Evolutionary conservation across 441 rosid species (phyloP).

Genomic region (Eruca vesicaria): DNA sequence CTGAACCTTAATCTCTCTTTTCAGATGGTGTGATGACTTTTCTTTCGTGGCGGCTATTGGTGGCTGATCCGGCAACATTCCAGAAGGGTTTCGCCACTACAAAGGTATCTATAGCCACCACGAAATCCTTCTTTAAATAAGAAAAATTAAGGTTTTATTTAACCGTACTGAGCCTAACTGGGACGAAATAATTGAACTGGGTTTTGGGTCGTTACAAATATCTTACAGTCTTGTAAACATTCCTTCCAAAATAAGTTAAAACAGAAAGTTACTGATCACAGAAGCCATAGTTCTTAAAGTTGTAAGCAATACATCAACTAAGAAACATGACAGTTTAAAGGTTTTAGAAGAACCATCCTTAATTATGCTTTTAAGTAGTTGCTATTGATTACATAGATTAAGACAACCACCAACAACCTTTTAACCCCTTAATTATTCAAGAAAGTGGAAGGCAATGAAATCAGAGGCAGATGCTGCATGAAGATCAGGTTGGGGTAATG

Average conservation of each 20-base stretch:
- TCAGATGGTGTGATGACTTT: too few species aligned
- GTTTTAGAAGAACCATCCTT: constrained; percentile 14
- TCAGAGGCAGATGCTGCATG: constrained; percentile 43
- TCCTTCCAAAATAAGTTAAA: not conserved
- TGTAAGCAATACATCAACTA: constrained; percentile 9
- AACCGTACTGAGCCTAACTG: too few species aligned
- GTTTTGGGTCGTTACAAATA: too few species aligned
- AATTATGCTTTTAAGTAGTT: constrained; percentile 8
- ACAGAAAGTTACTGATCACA: constrained; percentile 25
- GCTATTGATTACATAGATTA: constrained; percentile 2
- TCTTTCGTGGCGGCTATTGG: too few species aligned
- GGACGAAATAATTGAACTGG: too few species aligned
- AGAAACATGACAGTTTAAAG: constrained; percentile 18
- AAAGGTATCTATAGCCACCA: too few species aligned
- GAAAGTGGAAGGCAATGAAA: constrained; percentile 54
- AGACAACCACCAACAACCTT: not conserved
- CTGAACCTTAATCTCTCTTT: too few species aligned
- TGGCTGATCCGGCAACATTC: too few species aligned
- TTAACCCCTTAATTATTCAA: constrained; percentile 32
- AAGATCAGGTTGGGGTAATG: constrained; percentile 35
- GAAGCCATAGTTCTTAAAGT: not conserved
- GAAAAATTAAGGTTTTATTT: too few species aligned
- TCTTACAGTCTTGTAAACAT: not conserved
- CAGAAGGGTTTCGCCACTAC: too few species aligned
- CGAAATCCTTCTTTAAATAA: too few species aligned